Percentiles rank a stretch among this genome's conserved stretches.
These are phyloP conservation scores for Borovskyia barvae DNA, from an alignment of 208 protist genomes.

Conservation along the genomic window DNA sequence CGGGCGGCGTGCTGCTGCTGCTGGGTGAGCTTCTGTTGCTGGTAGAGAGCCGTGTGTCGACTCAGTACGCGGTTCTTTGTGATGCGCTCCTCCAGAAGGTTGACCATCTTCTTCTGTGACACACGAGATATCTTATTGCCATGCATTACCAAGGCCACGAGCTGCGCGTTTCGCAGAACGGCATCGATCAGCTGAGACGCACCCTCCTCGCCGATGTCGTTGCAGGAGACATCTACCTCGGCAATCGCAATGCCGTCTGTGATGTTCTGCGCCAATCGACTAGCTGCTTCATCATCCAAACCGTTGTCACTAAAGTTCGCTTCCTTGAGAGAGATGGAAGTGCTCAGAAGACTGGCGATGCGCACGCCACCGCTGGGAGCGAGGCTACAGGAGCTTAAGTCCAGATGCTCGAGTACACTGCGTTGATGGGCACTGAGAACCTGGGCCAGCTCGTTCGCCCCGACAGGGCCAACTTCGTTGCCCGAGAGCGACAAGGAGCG, in stretches of 20 bases:
- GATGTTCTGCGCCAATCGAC: conserved; percentile 62
- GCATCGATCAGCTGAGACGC: conserved; percentile 77
- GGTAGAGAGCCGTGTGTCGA: conserved; percentile 12
- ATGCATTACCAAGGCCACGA: conserved; percentile 63
- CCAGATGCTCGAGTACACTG: conserved; percentile 52
- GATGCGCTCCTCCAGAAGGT: conserved; percentile 70
- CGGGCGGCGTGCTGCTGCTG: conserved; percentile 17
- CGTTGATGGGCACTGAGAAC: conserved; percentile 51
- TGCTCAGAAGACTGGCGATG: conserved; percentile 63
- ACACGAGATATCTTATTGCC: conserved; percentile 83
- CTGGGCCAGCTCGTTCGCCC: conserved; percentile 61
- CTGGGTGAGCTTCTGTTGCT: conserved; percentile 30
- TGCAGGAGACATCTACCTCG: conserved; percentile 64
- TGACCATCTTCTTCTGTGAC: conserved; percentile 82
- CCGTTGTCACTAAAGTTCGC: conserved; percentile 83
- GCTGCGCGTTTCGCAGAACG: conserved; percentile 57
- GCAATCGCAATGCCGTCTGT: conserved; percentile 61
- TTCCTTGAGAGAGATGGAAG: conserved; percentile 58
- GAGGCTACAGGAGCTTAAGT: conserved; percentile 74
- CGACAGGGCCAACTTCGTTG: conserved; percentile 71
- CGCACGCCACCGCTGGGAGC: conserved; percentile 61
- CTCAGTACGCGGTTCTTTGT: conserved; percentile 52
- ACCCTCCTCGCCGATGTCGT: conserved; percentile 69
- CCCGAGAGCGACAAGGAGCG: conserved; percentile 53
- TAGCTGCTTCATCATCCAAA: conserved; percentile 78